Conservation (phyloP, 148 eudicot genomes). For the Bassia scoparia region DNA sequence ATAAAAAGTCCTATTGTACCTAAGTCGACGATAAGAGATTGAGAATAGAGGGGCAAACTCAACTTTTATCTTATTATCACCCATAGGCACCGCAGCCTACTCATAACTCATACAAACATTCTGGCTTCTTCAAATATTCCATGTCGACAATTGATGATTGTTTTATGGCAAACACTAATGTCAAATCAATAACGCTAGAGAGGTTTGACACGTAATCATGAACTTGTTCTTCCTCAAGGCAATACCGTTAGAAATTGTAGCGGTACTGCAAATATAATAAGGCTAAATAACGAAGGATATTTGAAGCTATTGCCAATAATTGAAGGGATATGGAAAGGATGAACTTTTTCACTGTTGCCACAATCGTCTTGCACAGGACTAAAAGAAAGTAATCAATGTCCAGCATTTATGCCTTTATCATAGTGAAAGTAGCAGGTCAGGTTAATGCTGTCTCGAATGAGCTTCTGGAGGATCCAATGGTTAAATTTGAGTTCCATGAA, state of each 20-base stretch:
- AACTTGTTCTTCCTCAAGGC: neutral
- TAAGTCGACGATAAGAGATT: neutral
- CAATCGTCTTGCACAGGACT: neutral
- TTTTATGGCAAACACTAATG: constrained; percentile 88
- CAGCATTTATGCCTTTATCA: neutral
- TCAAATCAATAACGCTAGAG: constrained; percentile 79
- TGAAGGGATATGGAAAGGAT: neutral
- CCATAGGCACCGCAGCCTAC: constrained; percentile 93
- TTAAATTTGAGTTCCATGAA: no score
- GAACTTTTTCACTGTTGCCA: neutral
- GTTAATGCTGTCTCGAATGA: neutral
- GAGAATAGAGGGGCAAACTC: constrained; percentile 25
- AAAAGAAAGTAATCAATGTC: neutral
- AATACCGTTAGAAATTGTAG: no score
- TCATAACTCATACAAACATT: constrained; percentile 79
- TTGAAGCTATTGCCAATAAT: neutral
- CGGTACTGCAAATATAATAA: no score
- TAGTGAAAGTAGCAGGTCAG: neutral
- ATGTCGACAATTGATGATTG: constrained; percentile 73
- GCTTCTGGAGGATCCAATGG: neutral
- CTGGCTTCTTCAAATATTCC: constrained; percentile 86
- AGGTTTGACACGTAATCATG: neutral
- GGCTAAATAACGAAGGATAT: neutral
- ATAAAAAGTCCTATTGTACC: no score
- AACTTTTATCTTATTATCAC: constrained; percentile 84